Percentiles rank a stretch among this genome's conserved stretches.
Evolutionary conservation across 192 early-diverging fungal genomes (phyloP).

Genomic region (Entomortierella beljakovae): DNA sequence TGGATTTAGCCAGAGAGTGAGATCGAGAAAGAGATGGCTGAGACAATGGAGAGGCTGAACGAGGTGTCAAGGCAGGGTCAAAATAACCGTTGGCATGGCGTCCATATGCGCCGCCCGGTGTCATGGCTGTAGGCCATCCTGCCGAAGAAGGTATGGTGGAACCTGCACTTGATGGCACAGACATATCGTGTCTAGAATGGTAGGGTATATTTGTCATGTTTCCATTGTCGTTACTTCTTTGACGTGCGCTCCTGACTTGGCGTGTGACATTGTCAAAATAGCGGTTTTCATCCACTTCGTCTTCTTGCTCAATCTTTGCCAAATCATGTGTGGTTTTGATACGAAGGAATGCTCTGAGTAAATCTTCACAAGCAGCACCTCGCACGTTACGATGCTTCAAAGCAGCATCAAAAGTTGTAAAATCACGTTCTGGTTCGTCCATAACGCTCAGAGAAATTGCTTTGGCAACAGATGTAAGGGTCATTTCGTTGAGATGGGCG

Average conservation of each 20-base stretch:
- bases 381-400: conserved; percentile 46
- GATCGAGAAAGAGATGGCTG: conserved; percentile 34
- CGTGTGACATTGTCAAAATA: conserved; percentile 53
- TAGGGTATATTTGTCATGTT: conserved; percentile 19
- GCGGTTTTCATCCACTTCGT: conserved; percentile 46
- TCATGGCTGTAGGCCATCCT: conserved; percentile 26
- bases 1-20: conserved; percentile 40
- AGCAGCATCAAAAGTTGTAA: conserved; percentile 45
- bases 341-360: conserved; percentile 47
- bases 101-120: conserved; percentile 12
- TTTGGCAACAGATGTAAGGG: conserved; percentile 42
- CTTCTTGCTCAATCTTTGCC: conserved; percentile 53
- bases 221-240: conserved; percentile 43
- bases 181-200: conserved; percentile 14
- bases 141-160: conserved; percentile 12
- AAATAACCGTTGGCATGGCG: conserved; percentile 18
- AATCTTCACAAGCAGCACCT: conserved; percentile 49
- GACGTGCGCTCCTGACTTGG: conserved; percentile 41
- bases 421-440: conserved; percentile 37
- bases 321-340: conserved; percentile 49
- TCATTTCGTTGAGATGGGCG: conserved; percentile 51
- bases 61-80: conserved; percentile 26
- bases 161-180: conserved; percentile 30
- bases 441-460: conserved; percentile 54
- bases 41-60: conserved; percentile 38